These are phyloP conservation scores for Mortierella sp. DNA, from an alignment of 371 early-diverging fungal genomes.

Conservation along the genomic window DNA sequence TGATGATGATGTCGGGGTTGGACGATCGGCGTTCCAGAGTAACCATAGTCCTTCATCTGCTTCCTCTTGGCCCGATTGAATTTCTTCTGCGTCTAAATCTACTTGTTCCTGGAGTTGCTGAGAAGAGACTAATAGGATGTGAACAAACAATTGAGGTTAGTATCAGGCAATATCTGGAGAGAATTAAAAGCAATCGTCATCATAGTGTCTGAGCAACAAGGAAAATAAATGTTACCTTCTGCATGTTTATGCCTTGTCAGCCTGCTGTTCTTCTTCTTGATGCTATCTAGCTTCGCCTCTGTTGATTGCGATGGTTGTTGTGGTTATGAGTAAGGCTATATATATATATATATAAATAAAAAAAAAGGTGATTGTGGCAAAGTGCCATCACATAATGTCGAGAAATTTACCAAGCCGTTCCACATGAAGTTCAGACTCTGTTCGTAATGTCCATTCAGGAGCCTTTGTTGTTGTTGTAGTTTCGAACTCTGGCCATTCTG, in stretches of 20 bases:
- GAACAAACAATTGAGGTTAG: no score
- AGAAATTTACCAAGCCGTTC: constrained; percentile 32
- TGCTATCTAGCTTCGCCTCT: constrained; percentile 41
- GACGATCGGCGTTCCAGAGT: constrained; percentile 26
- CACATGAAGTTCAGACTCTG: constrained; percentile 50
- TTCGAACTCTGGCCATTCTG: constrained; percentile 36
- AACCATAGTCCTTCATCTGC: constrained; percentile 50
- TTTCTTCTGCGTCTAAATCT: constrained; percentile 38
- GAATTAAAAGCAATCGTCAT: neutral
- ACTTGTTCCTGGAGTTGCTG: constrained; percentile 7
- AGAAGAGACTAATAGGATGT: neutral
- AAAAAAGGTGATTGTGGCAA: neutral
- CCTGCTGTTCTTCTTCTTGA: constrained; percentile 22
- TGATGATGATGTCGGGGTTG: neutral
- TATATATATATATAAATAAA: neutral
- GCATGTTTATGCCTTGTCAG: neutral
- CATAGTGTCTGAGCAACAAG: neutral
- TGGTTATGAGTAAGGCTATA: no score
- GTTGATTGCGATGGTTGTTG: neutral
- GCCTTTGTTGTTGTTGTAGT: constrained; percentile 8
- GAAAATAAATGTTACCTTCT: constrained; percentile 1
- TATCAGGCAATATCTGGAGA: neutral
- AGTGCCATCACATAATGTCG: neutral
- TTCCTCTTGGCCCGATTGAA: constrained; percentile 39
- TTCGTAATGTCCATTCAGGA: constrained; percentile 40